Conservation (phyloP, 2,329 filamentous ascomycete species). For the Trichoderma gracile region DNA sequence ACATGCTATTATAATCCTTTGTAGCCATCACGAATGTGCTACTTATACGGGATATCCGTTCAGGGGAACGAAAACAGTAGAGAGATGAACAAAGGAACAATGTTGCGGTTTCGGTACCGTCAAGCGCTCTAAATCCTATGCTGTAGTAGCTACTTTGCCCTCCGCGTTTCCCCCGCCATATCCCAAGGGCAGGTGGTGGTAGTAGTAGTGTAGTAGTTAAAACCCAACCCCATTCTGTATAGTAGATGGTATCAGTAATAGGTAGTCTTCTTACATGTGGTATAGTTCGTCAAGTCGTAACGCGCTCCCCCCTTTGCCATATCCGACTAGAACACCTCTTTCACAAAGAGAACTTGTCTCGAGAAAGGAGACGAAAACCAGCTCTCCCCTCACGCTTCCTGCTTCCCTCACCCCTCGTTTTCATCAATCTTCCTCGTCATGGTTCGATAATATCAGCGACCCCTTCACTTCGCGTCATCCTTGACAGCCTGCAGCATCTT, state of each 20-base stretch:
- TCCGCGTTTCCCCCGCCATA: not conserved
- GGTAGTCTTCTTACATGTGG: constrained; percentile 9
- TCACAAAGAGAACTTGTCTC: not conserved
- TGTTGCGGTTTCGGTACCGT: not conserved
- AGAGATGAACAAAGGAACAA: not conserved
- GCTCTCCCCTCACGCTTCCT: not conserved
- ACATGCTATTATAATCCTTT: not conserved
- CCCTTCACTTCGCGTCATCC: constrained; percentile 31
- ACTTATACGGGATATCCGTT: not conserved
- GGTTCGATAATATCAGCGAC: not conserved
- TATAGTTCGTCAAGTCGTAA: constrained; percentile 15
- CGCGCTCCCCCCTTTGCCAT: not conserved
- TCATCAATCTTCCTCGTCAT: not conserved
- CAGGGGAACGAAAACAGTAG: no score
- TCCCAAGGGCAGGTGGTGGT: not conserved
- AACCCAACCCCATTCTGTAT: not conserved
- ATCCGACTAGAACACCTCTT: not conserved
- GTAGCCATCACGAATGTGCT: not conserved
- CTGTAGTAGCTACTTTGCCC: not conserved
- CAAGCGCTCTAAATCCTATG: not conserved
- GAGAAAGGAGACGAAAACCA: no score
- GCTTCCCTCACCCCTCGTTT: no score
- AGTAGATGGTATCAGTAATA: not conserved
- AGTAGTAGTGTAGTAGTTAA: no score
- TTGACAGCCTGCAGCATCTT: constrained; percentile 36